Evolutionary conservation across 257 asterid genomes (phyloP).

Genomic region (Ophiorrhiza pumila): DNA sequence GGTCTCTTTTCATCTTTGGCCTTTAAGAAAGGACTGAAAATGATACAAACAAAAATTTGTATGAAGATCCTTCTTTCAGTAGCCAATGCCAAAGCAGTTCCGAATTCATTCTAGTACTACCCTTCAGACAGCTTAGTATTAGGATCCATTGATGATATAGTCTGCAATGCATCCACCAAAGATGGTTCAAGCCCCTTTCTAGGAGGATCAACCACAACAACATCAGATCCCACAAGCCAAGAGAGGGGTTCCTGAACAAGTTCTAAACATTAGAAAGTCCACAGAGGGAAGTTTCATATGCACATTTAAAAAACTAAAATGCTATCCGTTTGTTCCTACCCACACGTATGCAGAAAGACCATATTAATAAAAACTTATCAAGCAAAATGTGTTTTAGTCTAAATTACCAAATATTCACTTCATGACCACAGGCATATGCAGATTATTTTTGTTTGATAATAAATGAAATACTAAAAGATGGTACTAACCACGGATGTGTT

Average conservation of each 20-base stretch:
- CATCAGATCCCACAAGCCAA: conserved; percentile 92
- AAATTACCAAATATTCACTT: neutral
- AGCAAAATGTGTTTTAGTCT: neutral
- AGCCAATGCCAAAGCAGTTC: neutral
- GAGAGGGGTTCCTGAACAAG: conserved; percentile 70
- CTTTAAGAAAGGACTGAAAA: conserved; percentile 39
- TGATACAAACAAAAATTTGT: conserved; percentile 5
- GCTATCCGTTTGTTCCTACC: neutral
- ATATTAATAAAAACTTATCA: neutral
- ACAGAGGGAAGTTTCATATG: neutral
- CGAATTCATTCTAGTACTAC: conserved; percentile 27
- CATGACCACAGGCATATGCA: neutral
- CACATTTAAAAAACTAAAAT: neutral
- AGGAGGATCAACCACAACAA: conserved; percentile 95
- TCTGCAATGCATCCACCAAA: conserved; percentile 54
- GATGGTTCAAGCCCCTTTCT: conserved; percentile 87
- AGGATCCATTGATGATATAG: conserved; percentile 38
- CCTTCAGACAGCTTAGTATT: conserved; percentile 46
- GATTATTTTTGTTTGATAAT: neutral
- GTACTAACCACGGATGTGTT: conserved; percentile 70
- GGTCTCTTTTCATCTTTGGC: conserved; percentile 72
- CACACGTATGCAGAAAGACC: neutral
- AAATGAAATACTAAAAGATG: neutral
- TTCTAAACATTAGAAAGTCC: neutral
- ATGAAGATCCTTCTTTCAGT: neutral